Percentiles rank a stretch among this genome's conserved stretches.
These are phyloP conservation scores for Haplosporangium gracile DNA, from an alignment of 192 early-diverging fungal species.

Conservation along the genomic window DNA sequence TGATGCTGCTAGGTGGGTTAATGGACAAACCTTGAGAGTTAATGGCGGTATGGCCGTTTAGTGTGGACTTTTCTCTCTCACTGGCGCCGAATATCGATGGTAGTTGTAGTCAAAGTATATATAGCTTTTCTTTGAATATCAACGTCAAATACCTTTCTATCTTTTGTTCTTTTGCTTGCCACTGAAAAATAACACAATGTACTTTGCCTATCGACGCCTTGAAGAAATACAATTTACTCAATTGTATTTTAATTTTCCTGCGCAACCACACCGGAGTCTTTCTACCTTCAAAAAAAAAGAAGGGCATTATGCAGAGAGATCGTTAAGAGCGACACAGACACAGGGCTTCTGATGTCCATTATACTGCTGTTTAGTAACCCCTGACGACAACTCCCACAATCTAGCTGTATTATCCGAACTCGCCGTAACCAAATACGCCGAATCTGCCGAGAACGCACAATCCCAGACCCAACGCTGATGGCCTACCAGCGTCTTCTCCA, in stretches of 20 bases:
- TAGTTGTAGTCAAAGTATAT: no score
- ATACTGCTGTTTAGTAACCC: constrained; percentile 87
- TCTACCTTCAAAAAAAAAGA: not conserved
- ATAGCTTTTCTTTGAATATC: no score
- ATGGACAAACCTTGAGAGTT: constrained; percentile 33
- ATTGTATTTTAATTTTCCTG: not conserved
- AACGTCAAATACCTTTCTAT: no score
- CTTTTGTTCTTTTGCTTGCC: no score
- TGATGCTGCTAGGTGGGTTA: constrained; percentile 33
- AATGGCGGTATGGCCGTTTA: constrained; percentile 48
- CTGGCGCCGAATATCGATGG: no score
- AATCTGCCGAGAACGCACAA: constrained; percentile 91
- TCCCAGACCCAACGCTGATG: constrained; percentile 96
- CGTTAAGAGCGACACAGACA: constrained; percentile 89
- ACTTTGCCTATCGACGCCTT: no score
- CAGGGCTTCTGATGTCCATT: constrained; percentile 93
- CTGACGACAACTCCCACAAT: constrained; percentile 84
- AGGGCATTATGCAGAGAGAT: constrained; percentile 64
- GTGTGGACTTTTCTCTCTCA: not conserved
- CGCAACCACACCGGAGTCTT: not conserved
- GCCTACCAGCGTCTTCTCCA: constrained; percentile 82
- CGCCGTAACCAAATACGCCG: constrained; percentile 91
- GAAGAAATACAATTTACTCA: not conserved
- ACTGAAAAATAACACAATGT: no score
- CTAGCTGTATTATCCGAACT: constrained; percentile 88